Percentiles rank a stretch among this genome's conserved stretches.
Evolutionary conservation across 2,329 filamentous ascomycete species (phyloP).

Genomic region (Plectosphaerella sp.): DNA sequence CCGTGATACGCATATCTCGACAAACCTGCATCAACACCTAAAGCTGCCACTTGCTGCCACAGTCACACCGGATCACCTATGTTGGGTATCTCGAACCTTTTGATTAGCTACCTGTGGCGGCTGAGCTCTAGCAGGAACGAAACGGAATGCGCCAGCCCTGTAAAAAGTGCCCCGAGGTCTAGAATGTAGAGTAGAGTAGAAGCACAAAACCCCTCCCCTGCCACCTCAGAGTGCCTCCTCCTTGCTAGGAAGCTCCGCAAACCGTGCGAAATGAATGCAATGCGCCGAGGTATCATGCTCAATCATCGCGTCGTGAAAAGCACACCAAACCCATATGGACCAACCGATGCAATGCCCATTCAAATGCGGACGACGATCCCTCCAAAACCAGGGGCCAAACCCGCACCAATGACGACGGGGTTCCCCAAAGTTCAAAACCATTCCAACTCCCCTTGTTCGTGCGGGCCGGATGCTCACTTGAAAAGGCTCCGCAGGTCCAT

Average conservation of each 20-base stretch:
- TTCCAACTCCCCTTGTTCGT: not conserved
- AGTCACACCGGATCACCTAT: too few relatives aligned
- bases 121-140: too few relatives aligned
- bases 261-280: not conserved
- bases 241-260: not conserved
- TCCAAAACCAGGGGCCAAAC: not conserved
- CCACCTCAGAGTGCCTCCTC: not conserved
- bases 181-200: not conserved
- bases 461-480: constrained; percentile 28
- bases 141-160: not conserved
- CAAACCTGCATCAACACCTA: too few relatives aligned
- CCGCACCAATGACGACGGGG: not conserved
- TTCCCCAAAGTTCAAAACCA: not conserved
- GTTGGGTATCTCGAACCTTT: too few relatives aligned
- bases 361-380: too few relatives aligned
- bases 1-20: too few relatives aligned
- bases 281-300: not conserved
- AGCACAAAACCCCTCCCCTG: not conserved
- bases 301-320: not conserved
- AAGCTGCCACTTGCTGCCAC: too few relatives aligned
- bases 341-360: too few relatives aligned
- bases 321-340: too few relatives aligned
- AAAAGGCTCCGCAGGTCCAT: constrained; percentile 57
- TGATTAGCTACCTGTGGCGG: too few relatives aligned
- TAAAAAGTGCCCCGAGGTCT: not conserved